phyloP scores from a whole-genome alignment of 2,329 filamentous ascomycete species.

The Didymella sp. region DNA sequence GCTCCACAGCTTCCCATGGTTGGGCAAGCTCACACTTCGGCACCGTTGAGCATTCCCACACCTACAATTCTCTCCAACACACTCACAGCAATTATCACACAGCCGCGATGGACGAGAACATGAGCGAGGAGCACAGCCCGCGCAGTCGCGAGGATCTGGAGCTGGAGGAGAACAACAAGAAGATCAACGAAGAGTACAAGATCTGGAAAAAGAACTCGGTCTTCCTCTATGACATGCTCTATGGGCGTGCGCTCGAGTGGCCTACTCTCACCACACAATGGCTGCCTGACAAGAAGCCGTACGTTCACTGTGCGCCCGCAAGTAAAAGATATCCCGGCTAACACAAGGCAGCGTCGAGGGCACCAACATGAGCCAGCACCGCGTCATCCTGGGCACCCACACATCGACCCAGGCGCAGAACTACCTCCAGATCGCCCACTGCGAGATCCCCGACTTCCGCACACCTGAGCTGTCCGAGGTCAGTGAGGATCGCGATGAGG shows the following conservation, averaged over 20 bases:
- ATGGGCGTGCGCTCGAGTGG: conserved; percentile 94
- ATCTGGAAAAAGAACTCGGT: conserved; percentile 99
- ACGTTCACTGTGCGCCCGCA: not conserved
- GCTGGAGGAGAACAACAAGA: conserved; percentile 77
- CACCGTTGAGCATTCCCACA: not conserved
- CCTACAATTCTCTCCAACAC: not conserved
- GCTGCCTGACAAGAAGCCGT: conserved; percentile 76
- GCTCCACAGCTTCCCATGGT: conserved; percentile 8
- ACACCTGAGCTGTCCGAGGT: conserved; percentile 80
- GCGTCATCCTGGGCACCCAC: conserved; percentile 91
- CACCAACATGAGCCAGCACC: conserved; percentile 86
- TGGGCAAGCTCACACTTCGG: not conserved
- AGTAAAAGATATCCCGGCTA: conserved; percentile 46
- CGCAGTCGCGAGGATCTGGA: conserved; percentile 72
- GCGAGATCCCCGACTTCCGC: conserved; percentile 85
- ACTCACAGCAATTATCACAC: not conserved
- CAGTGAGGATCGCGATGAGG: conserved; percentile 89
- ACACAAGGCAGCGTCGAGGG: conserved; percentile 61
- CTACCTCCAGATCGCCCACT: conserved; percentile 92
- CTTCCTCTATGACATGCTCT: conserved; percentile 97
- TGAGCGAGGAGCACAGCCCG: conserved; percentile 43
- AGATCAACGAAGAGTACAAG: conserved; percentile 99
- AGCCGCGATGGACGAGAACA: conserved; percentile 48
- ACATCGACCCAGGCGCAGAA: conserved; percentile 86
- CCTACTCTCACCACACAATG: conserved; percentile 97